Evolutionary conservation across 75 land plant species (phyloP).

Genomic region (Selaginella moellendorffii): DNA sequence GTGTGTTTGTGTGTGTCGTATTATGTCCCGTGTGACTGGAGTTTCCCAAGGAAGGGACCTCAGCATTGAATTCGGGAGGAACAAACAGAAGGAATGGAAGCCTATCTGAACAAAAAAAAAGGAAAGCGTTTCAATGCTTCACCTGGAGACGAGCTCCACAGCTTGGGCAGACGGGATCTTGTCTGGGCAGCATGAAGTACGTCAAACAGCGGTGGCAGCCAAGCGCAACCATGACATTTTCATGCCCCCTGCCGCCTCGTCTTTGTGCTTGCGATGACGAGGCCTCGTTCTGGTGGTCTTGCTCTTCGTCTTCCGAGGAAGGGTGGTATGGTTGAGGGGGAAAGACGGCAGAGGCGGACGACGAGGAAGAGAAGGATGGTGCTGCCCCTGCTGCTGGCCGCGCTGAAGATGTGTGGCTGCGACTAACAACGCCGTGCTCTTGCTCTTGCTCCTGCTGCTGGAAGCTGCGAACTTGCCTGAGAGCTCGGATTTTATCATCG

Average conservation of each 20-base stretch:
- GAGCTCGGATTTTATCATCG: conserved; percentile 9
- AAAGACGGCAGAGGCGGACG: neutral
- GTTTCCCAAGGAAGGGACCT: too few relatives aligned
- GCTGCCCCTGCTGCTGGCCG: conserved; percentile 1
- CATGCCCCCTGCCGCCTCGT: neutral
- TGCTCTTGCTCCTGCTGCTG: neutral
- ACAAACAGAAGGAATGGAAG: too few relatives aligned
- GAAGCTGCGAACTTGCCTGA: conserved; percentile 10
- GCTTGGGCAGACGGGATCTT: conserved; percentile 16
- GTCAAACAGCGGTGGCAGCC: conserved; percentile 16
- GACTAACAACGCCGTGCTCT: neutral
- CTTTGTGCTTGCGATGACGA: conserved; percentile 4
- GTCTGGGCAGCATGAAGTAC: conserved; percentile 15
- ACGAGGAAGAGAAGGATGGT: neutral
- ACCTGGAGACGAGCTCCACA: conserved; percentile 14
- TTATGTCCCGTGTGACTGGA: too few relatives aligned
- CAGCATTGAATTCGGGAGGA: too few relatives aligned
- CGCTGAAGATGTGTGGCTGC: neutral
- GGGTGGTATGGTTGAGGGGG: neutral
- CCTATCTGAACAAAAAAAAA: neutral
- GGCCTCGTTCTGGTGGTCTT: too few relatives aligned
- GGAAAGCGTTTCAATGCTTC: neutral
- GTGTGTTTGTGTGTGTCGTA: too few relatives aligned
- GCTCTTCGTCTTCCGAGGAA: neutral
- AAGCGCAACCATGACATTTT: conserved; percentile 12